Evolutionary conservation across 495 filamentous ascomycete genomes (phyloP), one percentile per base, ranked within the genome.

Genomic region (Tuber aestivum): DNA sequence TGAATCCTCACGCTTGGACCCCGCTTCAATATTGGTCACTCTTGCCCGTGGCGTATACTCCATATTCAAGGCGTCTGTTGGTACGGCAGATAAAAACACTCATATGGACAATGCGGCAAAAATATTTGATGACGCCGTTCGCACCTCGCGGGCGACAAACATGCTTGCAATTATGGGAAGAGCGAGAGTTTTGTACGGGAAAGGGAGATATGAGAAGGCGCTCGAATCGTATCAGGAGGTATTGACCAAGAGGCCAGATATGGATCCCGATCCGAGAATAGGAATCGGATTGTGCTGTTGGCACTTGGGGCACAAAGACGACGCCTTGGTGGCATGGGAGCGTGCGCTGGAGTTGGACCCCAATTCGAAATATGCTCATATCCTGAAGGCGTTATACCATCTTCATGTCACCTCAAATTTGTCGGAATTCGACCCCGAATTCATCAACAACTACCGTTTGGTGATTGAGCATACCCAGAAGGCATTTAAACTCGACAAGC

Each of bases 271-370:
- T 83, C 96, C 95, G 78, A 87, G 95, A 72, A 94, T 99, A 77
- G 95, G 95, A 69, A 91, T 99, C 78, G 95, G 95, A 35, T 94
- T 94, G 83, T 98, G 95, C 83, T 90, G 95, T 76, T 99, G 95
- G 95, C 93, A 95, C 82, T 87, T 98, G 20, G 94, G 93, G 32
- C 92, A 91, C 86, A 97, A 97, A 83, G 94, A 97, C 41, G 92
- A 97, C 79, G 96, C 96, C 20, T 93, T 92, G 80, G 84, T 85
- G 38, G 94, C 95, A 10, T 99, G 95, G 95, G 92, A 97, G 82
- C 88, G 95, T 77, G 88, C 92, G 21, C 83, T 99, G 38, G 81
- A 95, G 81, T 85, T 97, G 83, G 97, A 96, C 82, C 90, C 93
- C 0, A 89, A 95, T 10, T 96, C 93, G 23, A 97, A 97, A 84